Base-by-base conservation (phyloP, 805 yeast genomes). In the Saccharomycopsis fermentans region DNA sequence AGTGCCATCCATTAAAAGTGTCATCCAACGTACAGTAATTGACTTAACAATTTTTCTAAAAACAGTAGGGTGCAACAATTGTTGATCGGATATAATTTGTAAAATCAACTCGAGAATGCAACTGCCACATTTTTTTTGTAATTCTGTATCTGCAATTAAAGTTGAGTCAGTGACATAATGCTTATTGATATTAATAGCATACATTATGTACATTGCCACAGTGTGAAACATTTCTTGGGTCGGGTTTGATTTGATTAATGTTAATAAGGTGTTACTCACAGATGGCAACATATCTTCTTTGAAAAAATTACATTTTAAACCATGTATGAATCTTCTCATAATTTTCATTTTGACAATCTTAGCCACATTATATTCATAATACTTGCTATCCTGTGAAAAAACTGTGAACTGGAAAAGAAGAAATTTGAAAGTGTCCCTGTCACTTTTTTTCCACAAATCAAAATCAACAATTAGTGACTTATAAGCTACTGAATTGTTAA, bases 11-110 rank as follows among this genome's bases (percentile, higher is more conserved):
- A 79, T 70, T 12, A 86, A 66, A 14, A 86, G 67, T 11, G 87
- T 70, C 9, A 87, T 71, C 86, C 91, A 84, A 65, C 84, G 86
- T 5, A 84, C 75, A 0, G 88, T 79, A 1, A 87, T 74, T 0
- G 84, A 73, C 52, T 82, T 77, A 75, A 78, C 64, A 70, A 76
- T 64, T 69, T 77, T 67, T 69, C 79, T 67, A 73, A 70, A 52
- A 67, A 70, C 59, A 40, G 58, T 63, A 17, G 65, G 62, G 11
- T 68, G 67, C 50, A 43, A 29, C 17, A 43, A 24, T 21, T 19
- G 50, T 29, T 77, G 66, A 40, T 78, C 80, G 61, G 77, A 63
- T 40, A 78, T 59, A 67, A 78, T 68, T 59, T 76, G 60, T 61
- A 73, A 68, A 6, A 80, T 54, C 8, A 74, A 71, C 39, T 74